Conservation (phyloP, 352 stramenopile species). For the Pythium coloratum region DNA sequence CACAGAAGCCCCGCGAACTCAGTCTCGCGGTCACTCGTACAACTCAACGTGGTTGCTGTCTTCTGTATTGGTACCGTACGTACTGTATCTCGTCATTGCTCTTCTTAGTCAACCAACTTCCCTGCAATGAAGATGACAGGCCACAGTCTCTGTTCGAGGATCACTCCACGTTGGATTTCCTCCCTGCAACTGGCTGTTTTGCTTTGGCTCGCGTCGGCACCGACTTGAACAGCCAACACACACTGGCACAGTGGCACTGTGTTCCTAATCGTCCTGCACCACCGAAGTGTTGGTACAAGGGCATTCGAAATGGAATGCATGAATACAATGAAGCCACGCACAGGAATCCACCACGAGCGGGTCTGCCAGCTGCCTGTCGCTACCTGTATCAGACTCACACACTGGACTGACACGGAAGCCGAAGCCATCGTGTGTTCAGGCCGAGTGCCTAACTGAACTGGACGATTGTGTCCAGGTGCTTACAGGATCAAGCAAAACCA, state of each 20-base stretch:
- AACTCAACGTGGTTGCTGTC: too few species aligned
- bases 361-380: neutral
- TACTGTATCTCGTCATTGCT: too few species aligned
- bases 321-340: neutral
- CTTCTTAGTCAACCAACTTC: neutral
- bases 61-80: too few species aligned
- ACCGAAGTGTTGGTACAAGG: neutral
- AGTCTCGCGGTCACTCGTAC: neutral
- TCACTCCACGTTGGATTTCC: neutral
- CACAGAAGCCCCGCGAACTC: neutral
- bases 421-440: neutral
- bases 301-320: conserved; percentile 1
- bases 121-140: neutral
- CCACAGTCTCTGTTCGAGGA: neutral
- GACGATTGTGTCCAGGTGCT: neutral
- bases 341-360: conserved; percentile 22
- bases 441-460: neutral
- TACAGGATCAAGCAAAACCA: neutral
- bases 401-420: neutral
- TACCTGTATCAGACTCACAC: neutral
- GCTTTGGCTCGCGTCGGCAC: neutral
- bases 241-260: neutral
- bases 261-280: neutral
- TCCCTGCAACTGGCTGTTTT: neutral
- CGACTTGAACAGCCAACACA: neutral